Evolutionary conservation across 106 monocot genomes (phyloP).

Genomic region (Allium fistulosum): DNA sequence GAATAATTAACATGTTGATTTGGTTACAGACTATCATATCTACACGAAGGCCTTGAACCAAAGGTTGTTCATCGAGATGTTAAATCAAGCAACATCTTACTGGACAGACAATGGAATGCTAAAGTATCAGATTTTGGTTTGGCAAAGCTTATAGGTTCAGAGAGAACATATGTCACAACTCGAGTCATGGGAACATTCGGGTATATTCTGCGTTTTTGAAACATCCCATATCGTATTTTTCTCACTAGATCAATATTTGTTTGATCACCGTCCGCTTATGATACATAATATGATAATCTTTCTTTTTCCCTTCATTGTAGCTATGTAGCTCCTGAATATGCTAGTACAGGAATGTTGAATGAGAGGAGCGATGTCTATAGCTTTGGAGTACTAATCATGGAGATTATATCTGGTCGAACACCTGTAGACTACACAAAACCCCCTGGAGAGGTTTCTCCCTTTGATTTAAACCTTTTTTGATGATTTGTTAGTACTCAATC

Average conservation of each 20-base stretch:
- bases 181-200: conserved; percentile 65
- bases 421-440: conserved; percentile 51
- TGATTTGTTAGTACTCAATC: not conserved
- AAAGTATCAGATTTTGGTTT: conserved; percentile 52
- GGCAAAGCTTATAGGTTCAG: conserved; percentile 38
- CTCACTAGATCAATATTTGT: not conserved
- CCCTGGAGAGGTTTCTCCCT: conserved; percentile 25
- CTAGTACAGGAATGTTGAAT: conserved; percentile 53
- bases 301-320: conserved; percentile 15
- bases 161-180: conserved; percentile 37
- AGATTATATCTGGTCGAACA: conserved; percentile 45
- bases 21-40: conserved; percentile 29
- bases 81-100: conserved; percentile 50
- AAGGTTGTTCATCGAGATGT: conserved; percentile 53
- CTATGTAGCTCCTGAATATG: conserved; percentile 49
- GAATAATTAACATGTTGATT: not conserved
- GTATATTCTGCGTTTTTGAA: not conserved
- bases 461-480: not conserved
- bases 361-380: conserved; percentile 59
- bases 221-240: not conserved
- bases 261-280: not conserved
- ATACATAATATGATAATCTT: not conserved
- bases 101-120: conserved; percentile 42
- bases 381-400: conserved; percentile 56
- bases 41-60: conserved; percentile 49